phyloP scores from a whole-genome alignment of 345 rosid genomes.

The Schrenkiella parvula region DNA sequence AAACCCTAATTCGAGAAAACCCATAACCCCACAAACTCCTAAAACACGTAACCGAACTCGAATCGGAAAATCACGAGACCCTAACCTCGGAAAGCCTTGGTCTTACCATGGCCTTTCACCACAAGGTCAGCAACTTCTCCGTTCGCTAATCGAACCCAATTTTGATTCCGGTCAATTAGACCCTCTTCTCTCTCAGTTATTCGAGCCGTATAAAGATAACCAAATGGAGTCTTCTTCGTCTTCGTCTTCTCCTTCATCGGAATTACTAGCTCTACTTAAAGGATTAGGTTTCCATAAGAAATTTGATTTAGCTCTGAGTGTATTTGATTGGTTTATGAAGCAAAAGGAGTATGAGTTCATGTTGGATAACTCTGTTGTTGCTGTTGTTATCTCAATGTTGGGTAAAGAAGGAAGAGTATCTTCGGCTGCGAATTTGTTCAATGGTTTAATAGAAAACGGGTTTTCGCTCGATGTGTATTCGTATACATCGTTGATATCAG shows the following conservation, averaged over 20 bases:
- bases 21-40: conserved; percentile 13
- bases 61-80: conserved; percentile 59
- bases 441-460: conserved; percentile 49
- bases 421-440: conserved; percentile 55
- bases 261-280: conserved; percentile 63
- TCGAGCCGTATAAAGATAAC: conserved; percentile 36
- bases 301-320: conserved; percentile 54
- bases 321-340: conserved; percentile 72
- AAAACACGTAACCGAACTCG: conserved; percentile 46
- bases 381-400: conserved; percentile 59
- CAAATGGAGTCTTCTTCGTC: conserved; percentile 1
- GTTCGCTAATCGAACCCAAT: conserved; percentile 46
- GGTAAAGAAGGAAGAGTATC: conserved; percentile 63
- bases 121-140: conserved; percentile 58
- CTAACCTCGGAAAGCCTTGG: conserved; percentile 83
- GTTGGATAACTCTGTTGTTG: conserved; percentile 55
- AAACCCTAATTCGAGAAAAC: conserved; percentile 30
- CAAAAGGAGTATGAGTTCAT: conserved; percentile 37
- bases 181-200: conserved; percentile 35
- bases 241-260: conserved; percentile 32
- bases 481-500: conserved; percentile 74
- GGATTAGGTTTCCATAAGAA: conserved; percentile 76
- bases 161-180: conserved; percentile 50
- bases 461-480: conserved; percentile 69
- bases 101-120: conserved; percentile 55